Base-by-base conservation (phyloP, 2,329 filamentous ascomycete species). In the Dactylellina leptospora region DNA sequence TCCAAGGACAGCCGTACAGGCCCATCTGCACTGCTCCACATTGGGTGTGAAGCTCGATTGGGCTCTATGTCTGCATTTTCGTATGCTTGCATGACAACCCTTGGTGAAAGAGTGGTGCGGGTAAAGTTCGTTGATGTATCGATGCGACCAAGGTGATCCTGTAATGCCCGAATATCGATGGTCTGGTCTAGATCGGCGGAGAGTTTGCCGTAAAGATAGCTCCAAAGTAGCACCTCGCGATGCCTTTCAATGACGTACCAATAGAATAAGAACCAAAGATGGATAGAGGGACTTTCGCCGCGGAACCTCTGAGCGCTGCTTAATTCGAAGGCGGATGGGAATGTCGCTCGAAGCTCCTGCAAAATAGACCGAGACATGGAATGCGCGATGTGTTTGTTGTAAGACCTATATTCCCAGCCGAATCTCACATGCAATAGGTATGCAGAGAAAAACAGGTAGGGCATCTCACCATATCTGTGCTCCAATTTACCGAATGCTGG, bases 161-260 rank as follows among this genome's bases (percentile, higher is more conserved):
- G 40, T 11, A 70, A 47, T 4, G 38, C 22, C 3, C 18, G 45
- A 10, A 56, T 51, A n/a, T 51, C 58, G n/a, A 70, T 11, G 3
- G 18, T 70, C 11, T 18, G 53, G 1, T 48, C 48, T 16, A 48
- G 42, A 20, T 51, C 64, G 13, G 33, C 30, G 38, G 62, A 56
- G 18, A 70, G 42, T 10, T 62, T 62, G 2, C 64, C 64, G 23
- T 50, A 70, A 11, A 70, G 50, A 36, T 56, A 70, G 33, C 56
- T 62, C 48, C 56, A 62, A 33, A 70, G 51, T 5, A 70, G 38
- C 0, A 51, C 18, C 10, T 70, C 64, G 11, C 64, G 56, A 38
- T 70, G 64, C 33, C 64, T 55, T 38, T 70, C 64, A 16, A 70
- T 70, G 0, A 70, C 64, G 16, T 70, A 70, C 64, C 64, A 70